Evolutionary conservation across 2,329 filamentous ascomycete genomes (phyloP).

Genomic region (Neodidymelliopsis sp.): DNA sequence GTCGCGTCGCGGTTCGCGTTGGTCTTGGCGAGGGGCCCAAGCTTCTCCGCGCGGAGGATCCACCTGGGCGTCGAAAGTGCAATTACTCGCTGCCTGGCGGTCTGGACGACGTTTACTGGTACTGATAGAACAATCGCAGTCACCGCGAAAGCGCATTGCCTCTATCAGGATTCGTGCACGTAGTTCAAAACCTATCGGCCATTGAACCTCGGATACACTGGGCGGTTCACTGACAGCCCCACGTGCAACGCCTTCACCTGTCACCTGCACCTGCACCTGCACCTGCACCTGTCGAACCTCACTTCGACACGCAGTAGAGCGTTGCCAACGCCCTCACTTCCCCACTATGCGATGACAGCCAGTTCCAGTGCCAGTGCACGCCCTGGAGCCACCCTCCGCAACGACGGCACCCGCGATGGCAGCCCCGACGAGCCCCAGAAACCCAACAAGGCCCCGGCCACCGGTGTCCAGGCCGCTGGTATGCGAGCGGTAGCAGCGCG

Average conservation of each 20-base stretch:
- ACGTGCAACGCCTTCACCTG: constrained; percentile 15
- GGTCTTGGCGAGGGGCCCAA: constrained; percentile 5
- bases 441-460: constrained; percentile 65
- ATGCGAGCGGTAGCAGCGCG: constrained; percentile 85
- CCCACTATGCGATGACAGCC: constrained; percentile 48
- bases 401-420: constrained; percentile 21
- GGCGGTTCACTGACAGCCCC: constrained; percentile 17
- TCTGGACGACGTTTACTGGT: not conserved
- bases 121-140: no score
- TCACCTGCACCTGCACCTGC: not conserved
- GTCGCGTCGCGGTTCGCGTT: constrained; percentile 18
- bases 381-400: constrained; percentile 39
- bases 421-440: constrained; percentile 35
- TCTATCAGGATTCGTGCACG: no score
- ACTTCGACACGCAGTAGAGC: constrained; percentile 17
- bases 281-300: not conserved
- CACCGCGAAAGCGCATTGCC: no score
- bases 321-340: constrained; percentile 21
- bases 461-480: constrained; percentile 83
- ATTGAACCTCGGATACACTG: no score
- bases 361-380: constrained; percentile 46
- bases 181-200: no score
- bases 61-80: no score
- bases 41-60: constrained; percentile 13
- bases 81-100: not conserved